Evolutionary conservation across 2,329 filamentous ascomycete species (phyloP).

Genomic region (Aspergillus niger): DNA sequence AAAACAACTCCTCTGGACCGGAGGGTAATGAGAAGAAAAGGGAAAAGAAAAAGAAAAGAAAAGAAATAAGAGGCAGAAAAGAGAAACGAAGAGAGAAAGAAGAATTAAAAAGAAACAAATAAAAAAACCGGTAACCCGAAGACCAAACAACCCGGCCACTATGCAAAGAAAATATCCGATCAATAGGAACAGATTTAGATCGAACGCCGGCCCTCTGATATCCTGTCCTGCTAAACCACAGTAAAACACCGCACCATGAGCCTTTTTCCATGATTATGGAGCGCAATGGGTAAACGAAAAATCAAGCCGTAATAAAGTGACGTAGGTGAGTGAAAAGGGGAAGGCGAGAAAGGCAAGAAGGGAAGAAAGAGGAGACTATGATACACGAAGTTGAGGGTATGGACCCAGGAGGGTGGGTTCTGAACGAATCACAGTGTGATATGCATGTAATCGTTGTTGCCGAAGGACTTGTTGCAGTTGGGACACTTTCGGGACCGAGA

Average conservation of each 20-base stretch:
- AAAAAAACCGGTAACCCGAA: slow-evolving; percentile 18
- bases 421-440: slow-evolving; percentile 46
- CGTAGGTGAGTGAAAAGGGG: slow-evolving; percentile 2
- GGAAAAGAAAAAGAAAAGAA: slow-evolving; percentile 4
- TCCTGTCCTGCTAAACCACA: slow-evolving; percentile 35
- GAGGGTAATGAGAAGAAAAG: slow-evolving; percentile 9
- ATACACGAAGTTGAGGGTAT: slow-evolving; percentile 31
- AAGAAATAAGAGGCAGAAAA: slow-evolving; percentile 9
- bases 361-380: slow-evolving; percentile 30
- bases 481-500: slow-evolving; percentile 95
- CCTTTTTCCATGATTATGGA: slow-evolving; percentile 28
- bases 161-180: slow-evolving; percentile 25
- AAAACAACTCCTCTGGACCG: slow-evolving; percentile 13
- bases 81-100: slow-evolving; percentile 2
- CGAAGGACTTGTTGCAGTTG: slow-evolving; percentile 88
- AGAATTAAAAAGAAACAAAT: slow-evolving; percentile 9
- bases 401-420: slow-evolving; percentile 13
- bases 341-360: slow-evolving; percentile 16
- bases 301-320: slow-evolving; percentile 20
- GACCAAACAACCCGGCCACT: slow-evolving; percentile 24
- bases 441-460: slow-evolving; percentile 83
- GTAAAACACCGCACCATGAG: slow-evolving; percentile 41
- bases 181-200: slow-evolving; percentile 22
- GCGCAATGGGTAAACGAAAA: slow-evolving; percentile 11
- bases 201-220: slow-evolving; percentile 36